A percentile compares a stretch with the other conserved stretches of the same genome.
Evolutionary conservation across 2,329 filamentous ascomycete genomes (phyloP).

Genomic region (Colletotrichum sojae): DNA sequence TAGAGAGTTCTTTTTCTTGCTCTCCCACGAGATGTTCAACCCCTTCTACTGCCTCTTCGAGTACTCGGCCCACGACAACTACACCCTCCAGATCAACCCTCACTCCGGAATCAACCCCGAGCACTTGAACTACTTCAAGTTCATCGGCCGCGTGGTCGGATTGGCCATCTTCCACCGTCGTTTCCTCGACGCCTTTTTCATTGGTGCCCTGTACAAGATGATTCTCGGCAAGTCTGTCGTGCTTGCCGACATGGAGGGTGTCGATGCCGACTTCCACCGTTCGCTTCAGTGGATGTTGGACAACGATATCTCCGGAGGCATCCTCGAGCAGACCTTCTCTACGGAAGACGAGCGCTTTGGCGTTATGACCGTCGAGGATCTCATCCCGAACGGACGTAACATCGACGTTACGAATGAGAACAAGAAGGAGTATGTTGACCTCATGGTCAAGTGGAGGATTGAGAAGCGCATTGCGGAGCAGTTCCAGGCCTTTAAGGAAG

Average conservation of each 20-base stretch:
- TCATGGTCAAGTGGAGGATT: conserved; percentile 99
- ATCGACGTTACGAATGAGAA: conserved; percentile 99
- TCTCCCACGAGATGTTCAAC: conserved; percentile 99
- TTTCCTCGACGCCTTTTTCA: conserved; percentile 99
- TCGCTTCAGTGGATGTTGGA: conserved; percentile 98
- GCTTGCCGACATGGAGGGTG: conserved; percentile 97
- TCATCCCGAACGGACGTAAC: conserved; percentile 90
- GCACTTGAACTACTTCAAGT: conserved; percentile 99
- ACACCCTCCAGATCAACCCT: conserved; percentile 99
- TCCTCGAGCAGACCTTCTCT: conserved; percentile 95
- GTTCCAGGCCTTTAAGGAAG: conserved; percentile 97
- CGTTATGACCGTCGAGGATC: conserved; percentile 92
- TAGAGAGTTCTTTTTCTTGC: conserved; percentile 98
- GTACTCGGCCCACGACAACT: conserved; percentile 99
- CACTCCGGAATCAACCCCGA: conserved; percentile 99
- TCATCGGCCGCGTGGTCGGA: conserved; percentile 97
- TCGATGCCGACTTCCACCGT: conserved; percentile 97
- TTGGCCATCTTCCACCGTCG: conserved; percentile 97
- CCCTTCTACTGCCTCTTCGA: conserved; percentile 99
- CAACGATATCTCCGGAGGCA: conserved; percentile 93
- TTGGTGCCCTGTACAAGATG: conserved; percentile 99
- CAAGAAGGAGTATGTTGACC: conserved; percentile 98
- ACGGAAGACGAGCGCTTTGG: conserved; percentile 98
- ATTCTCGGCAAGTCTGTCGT: conserved; percentile 93
- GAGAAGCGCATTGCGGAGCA: conserved; percentile 98